Conservation (phyloP, 2,329 filamentous ascomycete species). For the Scedosporium boydii region DNA sequence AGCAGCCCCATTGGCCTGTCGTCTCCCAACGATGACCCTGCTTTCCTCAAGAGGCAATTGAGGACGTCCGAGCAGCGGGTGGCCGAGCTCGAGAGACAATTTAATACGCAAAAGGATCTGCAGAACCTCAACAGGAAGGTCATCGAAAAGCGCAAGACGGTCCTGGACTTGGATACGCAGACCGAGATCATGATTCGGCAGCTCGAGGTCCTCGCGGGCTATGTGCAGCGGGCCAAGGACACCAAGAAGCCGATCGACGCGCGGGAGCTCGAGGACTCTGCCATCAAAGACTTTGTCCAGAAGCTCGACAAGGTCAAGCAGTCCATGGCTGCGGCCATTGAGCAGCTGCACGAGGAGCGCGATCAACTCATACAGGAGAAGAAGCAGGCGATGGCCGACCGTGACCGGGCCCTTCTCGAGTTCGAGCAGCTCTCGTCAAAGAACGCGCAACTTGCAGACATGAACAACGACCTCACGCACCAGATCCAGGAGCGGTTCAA, state of each 20-base stretch:
- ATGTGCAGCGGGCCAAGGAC: slow-evolving; percentile 78
- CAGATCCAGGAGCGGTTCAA: slow-evolving; percentile 93
- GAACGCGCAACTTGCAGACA: slow-evolving; percentile 85
- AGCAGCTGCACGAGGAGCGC: slow-evolving; percentile 58
- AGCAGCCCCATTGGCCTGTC: slow-evolving; percentile 61
- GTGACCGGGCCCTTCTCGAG: slow-evolving; percentile 87
- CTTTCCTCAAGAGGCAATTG: slow-evolving; percentile 63
- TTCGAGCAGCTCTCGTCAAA: slow-evolving; percentile 92
- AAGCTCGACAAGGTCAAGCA: slow-evolving; percentile 54
- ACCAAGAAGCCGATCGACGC: slow-evolving; percentile 72
- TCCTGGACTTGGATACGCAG: slow-evolving; percentile 87
- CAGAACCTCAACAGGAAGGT: slow-evolving; percentile 80
- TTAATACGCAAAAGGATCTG: slow-evolving; percentile 52
- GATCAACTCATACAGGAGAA: slow-evolving; percentile 81
- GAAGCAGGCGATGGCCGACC: slow-evolving; percentile 69
- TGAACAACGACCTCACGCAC: slow-evolving; percentile 92
- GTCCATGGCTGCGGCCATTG: slow-evolving; percentile 46
- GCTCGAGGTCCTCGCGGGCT: slow-evolving; percentile 79
- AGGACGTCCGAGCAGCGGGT: slow-evolving; percentile 76
- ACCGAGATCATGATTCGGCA: slow-evolving; percentile 93
- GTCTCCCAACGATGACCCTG: slow-evolving; percentile 48
- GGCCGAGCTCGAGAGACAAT: slow-evolving; percentile 76
- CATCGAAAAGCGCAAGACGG: slow-evolving; percentile 87
- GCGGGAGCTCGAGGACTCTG: slow-evolving; percentile 73
- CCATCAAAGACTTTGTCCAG: slow-evolving; percentile 85